These are phyloP conservation scores for Datura wrightii DNA, from an alignment of 257 asterid species.

Conservation along the genomic window DNA sequence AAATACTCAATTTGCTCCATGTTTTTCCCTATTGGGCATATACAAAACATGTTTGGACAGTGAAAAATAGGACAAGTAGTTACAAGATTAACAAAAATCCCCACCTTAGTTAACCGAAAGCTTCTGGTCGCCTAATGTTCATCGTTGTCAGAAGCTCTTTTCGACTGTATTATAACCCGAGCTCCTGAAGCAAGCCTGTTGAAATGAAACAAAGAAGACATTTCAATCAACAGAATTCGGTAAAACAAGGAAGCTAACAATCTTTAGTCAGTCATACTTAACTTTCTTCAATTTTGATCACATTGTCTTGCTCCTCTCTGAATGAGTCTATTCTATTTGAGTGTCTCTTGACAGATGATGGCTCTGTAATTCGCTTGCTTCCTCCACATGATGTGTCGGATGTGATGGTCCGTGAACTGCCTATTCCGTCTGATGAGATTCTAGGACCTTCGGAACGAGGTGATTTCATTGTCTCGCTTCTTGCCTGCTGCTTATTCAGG, in stretches of 20 bases:
- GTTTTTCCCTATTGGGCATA: conserved; percentile 19
- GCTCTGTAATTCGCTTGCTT: conserved; percentile 80
- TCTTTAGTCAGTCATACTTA: conserved; percentile 44
- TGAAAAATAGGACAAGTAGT: conserved; percentile 29
- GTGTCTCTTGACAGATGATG: conserved; percentile 46
- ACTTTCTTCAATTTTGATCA: conserved; percentile 94
- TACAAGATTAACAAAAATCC: conserved; percentile 25
- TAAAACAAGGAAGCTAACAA: conserved; percentile 15
- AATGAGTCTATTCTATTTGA: conserved; percentile 50
- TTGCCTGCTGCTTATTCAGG: conserved; percentile 67
- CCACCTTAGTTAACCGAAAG: not conserved
- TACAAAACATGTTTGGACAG: conserved; percentile 9
- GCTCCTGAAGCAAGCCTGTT: conserved; percentile 99
- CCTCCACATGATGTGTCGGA: conserved; percentile 66
- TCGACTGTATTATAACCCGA: conserved; percentile 85
- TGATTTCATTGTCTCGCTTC: conserved; percentile 89
- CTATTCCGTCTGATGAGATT: conserved; percentile 76
- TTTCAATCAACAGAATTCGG: conserved; percentile 49
- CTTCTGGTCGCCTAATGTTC: conserved; percentile 25
- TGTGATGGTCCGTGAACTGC: conserved; percentile 62
- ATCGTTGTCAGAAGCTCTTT: conserved; percentile 43
- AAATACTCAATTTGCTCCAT: conserved; percentile 24
- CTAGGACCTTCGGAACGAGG: conserved; percentile 87
- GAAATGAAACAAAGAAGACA: conserved; percentile 25
- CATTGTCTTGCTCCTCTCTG: conserved; percentile 57